Evolutionary conservation across 345 rosid species (phyloP), one percentile per base, ranked within the genome.

Genomic region (Hirschfeldia incana): DNA sequence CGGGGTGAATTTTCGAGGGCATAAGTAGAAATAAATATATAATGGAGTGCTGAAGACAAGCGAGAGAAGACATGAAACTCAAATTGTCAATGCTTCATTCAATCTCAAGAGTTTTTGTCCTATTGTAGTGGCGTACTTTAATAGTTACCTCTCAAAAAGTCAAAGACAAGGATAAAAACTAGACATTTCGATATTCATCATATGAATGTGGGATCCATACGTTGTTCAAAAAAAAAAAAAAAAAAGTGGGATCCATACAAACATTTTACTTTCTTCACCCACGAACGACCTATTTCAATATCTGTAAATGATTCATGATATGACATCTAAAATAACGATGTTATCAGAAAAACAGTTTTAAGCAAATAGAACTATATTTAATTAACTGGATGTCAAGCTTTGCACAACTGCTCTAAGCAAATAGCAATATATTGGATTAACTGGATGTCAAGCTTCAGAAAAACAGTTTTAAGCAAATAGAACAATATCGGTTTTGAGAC

Each of bases 81-180:
- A 65, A 65, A 17, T 32, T 66, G 76, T 72, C 68, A 78, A 44
- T 71, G 73, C 67, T 57, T 72, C 77, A 65, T 57, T 72, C 77
- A 66, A 39, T 55, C 36, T 65, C 76, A 39, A 34, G 28, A 32
- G 80, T 64, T 46, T 69, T 69, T 76, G 75, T 36, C 64, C 6
- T 61, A 34, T 44, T 62, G 26, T 34, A 69, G 75, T 69, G 80
- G 64, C 33, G 32, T 69, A 27, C 81, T 65, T 65, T 72, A 65
- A 12, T 39, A 65, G 67, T 72, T 53, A 65, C 67, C 76, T 28
- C 65, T 65, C 44, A 65, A 72, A 71, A 39, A 36, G 76, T 70
- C 80, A 36, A 70, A 71, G 76, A 77, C 70, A 70, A 77, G 59
- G 76, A 64, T 77, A 55, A 62, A 60, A 13, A 42, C 44, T 61